phyloP scores from a whole-genome alignment of 768 basidiomycete genomes.

The Phaeotremella skinneri region DNA sequence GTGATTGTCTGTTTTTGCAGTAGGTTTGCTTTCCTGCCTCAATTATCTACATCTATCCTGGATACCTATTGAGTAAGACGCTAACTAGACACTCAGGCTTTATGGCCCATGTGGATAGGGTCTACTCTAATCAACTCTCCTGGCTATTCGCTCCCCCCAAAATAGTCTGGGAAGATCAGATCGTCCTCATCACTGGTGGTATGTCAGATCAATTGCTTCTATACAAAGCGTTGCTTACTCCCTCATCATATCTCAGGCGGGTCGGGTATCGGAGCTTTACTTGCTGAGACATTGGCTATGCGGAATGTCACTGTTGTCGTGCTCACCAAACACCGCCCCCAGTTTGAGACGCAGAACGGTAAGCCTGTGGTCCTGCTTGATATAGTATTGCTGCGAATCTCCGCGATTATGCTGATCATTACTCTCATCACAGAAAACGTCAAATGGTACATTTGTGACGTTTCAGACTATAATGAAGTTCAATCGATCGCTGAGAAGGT shows the following conservation, averaged over 20 bases:
- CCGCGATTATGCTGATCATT: too few relatives aligned
- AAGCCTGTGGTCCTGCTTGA: conserved; percentile 33
- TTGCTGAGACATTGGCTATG: conserved; percentile 81
- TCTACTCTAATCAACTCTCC: conserved; percentile 73
- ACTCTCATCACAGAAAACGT: conserved; percentile 65
- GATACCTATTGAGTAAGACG: conserved; percentile 8
- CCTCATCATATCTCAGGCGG: conserved; percentile 58
- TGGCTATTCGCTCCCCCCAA: conserved; percentile 60
- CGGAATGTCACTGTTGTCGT: conserved; percentile 80
- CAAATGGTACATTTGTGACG: conserved; percentile 82
- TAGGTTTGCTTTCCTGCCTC: conserved; percentile 53
- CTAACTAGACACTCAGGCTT: conserved; percentile 57
- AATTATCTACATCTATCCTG: conserved; percentile 7
- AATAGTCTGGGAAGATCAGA: conserved; percentile 82
- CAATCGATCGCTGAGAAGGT: conserved; percentile 69
- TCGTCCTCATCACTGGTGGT: conserved; percentile 91
- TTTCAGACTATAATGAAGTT: conserved; percentile 84
- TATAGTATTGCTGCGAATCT: not conserved
- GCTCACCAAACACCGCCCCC: conserved; percentile 74
- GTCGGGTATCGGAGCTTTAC: conserved; percentile 81
- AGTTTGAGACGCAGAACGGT: conserved; percentile 68
- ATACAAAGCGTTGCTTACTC: not conserved
- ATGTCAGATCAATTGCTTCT: conserved; percentile 36
- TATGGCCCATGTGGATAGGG: conserved; percentile 65
- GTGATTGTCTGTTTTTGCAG: conserved; percentile 65